Evolutionary conservation across 768 basidiomycete species (phyloP), one percentile per base, ranked within the genome.

Genomic region (Strobilomyces echinocephalus): DNA sequence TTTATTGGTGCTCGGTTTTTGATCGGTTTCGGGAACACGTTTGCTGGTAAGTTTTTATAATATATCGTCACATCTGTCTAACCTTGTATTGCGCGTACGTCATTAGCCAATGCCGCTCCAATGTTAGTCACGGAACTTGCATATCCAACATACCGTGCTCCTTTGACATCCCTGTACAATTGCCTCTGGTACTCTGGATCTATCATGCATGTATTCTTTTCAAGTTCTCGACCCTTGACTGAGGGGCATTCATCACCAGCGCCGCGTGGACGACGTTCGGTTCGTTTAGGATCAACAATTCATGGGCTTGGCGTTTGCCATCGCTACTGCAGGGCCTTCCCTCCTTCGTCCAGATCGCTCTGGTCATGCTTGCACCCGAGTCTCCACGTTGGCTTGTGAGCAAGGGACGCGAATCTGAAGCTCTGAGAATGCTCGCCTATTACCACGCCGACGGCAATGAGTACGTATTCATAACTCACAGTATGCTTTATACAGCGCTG

Each of bases 211-310:
- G 80, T 74, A 16, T 6, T 5, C 16, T 38, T 50, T 55, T 58
- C 15, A 15, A n/a, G 33, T 28, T 21, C n/a, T 18, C 33, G 5
- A 1, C 26, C 8, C 8, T 46, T 10, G 15, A 44, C 35, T 28
- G 34, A 52, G n/a, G 0, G n/a, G 15, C 5, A 11, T 45, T 49
- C n/a, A 1, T 30, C 44, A 28, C 34, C 38, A 83, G 82, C 55
- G 83, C 89, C 35, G 88, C 88, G 16, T 92, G 89, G 91, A 76
- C 86, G 0, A 88, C 88, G 1, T 93, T 82, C 64, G 90, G 89
- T 21, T 87, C 90, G 14, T 85, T 88, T 75, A 78, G 79, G 67
- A 82, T 91, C 49, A 55, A 67, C 49, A 80, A 61, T 61, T 79
- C 81, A 24, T 91, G 87, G 87, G 73, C 87, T 26, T 94, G 91